A percentile compares a stretch with the other conserved stretches of the same genome.
Evolutionary conservation across 768 basidiomycete genomes (phyloP).

Genomic region (Ephemerocybe angulata): DNA sequence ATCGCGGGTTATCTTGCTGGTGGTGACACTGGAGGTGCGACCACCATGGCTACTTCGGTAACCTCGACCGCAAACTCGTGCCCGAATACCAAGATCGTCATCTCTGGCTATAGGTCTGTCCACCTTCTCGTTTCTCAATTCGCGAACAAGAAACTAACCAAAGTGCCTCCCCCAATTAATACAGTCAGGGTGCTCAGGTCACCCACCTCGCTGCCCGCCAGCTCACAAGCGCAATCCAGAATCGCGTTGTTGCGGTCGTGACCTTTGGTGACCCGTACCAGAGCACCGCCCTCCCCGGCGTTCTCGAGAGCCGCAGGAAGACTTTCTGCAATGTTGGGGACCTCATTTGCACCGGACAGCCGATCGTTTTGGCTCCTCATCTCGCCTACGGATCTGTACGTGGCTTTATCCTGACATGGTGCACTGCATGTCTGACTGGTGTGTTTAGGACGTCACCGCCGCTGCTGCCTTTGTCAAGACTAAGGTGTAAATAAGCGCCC

Average conservation of each 20-base stretch:
- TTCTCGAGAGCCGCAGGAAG: constrained; percentile 21
- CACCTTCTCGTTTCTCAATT: neutral
- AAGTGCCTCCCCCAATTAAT: neutral
- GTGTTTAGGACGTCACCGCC: neutral
- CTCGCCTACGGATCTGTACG: constrained; percentile 21
- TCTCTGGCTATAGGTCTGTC: constrained; percentile 19
- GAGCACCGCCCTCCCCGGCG: constrained; percentile 25
- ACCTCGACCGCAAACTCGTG: constrained; percentile 15
- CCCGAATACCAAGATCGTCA: constrained; percentile 22
- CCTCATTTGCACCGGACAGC: constrained; percentile 28
- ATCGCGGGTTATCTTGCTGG: constrained; percentile 13
- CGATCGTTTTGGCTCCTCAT: constrained; percentile 21
- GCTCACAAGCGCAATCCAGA: constrained; percentile 26
- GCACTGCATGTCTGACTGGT: neutral
- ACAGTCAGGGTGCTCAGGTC: constrained; percentile 34
- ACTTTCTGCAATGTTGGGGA: constrained; percentile 30
- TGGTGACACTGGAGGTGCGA: constrained; percentile 13
- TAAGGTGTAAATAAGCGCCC: neutral
- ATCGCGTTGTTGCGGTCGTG: constrained; percentile 29
- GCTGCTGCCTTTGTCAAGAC: neutral
- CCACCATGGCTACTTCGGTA: constrained; percentile 11
- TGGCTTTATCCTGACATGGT: neutral
- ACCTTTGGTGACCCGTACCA: constrained; percentile 35
- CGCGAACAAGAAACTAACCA: neutral
- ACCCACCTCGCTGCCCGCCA: constrained; percentile 33